Percentiles rank a stretch among this genome's conserved stretches.
Conservation (phyloP, 768 basidiomycete species). For the Ramaria rubella region DNA sequence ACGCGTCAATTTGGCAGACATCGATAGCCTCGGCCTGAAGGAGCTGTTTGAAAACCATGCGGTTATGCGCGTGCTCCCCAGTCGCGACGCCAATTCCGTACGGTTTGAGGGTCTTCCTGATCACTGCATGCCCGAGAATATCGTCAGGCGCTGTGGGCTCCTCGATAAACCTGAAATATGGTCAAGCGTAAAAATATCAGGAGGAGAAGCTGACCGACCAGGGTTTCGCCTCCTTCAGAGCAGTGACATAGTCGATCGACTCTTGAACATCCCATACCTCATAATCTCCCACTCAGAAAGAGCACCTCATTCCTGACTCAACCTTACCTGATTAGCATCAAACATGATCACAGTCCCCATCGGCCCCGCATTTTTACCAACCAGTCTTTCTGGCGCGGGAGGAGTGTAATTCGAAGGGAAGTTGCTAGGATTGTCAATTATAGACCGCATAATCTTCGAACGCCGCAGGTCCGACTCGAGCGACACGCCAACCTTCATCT, state of each 20-base stretch:
- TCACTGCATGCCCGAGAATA: conserved; percentile 75
- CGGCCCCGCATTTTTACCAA: conserved; percentile 89
- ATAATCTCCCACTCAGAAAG: no score
- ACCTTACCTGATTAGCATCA: conserved; percentile 76
- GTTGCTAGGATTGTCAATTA: conserved; percentile 89
- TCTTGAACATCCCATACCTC: conserved; percentile 87
- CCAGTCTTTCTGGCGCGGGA: conserved; percentile 59
- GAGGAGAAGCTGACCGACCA: conserved; percentile 46
- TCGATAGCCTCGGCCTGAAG: conserved; percentile 89
- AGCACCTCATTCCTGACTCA: no score
- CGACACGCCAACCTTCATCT: conserved; percentile 92
- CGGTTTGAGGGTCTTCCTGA: conserved; percentile 70
- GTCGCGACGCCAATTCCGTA: conserved; percentile 87
- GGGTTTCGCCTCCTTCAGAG: conserved; percentile 73
- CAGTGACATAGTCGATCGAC: conserved; percentile 86
- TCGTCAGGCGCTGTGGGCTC: conserved; percentile 93
- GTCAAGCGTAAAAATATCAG: not conserved
- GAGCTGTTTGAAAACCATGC: conserved; percentile 93
- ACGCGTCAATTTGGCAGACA: conserved; percentile 92
- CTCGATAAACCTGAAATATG: conserved; percentile 70
- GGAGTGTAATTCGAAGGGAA: conserved; percentile 53
- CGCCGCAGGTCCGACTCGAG: conserved; percentile 78
- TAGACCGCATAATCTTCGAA: conserved; percentile 82
- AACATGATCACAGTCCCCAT: conserved; percentile 95
- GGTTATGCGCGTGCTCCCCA: conserved; percentile 91